Evolutionary conservation across 1,139 yeast species (phyloP).

Genomic region (Taphrina confusa): DNA sequence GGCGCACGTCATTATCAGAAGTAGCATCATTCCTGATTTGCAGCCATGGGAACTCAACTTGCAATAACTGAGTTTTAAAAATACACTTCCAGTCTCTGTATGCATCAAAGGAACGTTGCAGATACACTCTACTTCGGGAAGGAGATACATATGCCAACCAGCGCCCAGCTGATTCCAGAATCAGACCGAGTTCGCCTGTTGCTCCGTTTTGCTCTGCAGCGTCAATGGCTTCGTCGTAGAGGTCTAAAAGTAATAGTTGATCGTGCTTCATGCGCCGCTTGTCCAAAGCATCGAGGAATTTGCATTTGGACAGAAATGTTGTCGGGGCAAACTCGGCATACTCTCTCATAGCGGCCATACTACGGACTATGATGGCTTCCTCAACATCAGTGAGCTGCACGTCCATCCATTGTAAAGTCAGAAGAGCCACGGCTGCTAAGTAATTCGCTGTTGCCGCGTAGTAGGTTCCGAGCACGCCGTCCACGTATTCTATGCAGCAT

Average conservation of each 20-base stretch:
- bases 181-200: not conserved
- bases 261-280: not conserved
- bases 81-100: slow-evolving; percentile 2
- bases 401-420: not conserved
- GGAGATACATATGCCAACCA: slow-evolving; percentile 4
- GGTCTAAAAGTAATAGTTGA: not conserved
- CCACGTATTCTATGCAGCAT: not conserved
- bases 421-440: not conserved
- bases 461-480: slow-evolving; percentile 8
- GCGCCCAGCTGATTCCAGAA: slow-evolving; percentile 2
- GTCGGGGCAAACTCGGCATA: slow-evolving; percentile 15
- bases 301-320: slow-evolving; percentile 8
- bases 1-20: not conserved
- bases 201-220: not conserved
- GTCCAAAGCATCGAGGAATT: not conserved
- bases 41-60: not conserved
- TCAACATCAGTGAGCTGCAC: not conserved
- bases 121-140: not conserved
- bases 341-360: not conserved
- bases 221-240: not conserved
- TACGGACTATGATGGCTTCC: not conserved
- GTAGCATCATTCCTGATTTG: not conserved
- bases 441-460: slow-evolving; percentile 4
- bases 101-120: not conserved
- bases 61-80: not conserved